A percentile compares a stretch with the other conserved stretches of the same genome.
Evolutionary conservation across 805 yeast species (phyloP).

Genomic region (Candida manassasensis): DNA sequence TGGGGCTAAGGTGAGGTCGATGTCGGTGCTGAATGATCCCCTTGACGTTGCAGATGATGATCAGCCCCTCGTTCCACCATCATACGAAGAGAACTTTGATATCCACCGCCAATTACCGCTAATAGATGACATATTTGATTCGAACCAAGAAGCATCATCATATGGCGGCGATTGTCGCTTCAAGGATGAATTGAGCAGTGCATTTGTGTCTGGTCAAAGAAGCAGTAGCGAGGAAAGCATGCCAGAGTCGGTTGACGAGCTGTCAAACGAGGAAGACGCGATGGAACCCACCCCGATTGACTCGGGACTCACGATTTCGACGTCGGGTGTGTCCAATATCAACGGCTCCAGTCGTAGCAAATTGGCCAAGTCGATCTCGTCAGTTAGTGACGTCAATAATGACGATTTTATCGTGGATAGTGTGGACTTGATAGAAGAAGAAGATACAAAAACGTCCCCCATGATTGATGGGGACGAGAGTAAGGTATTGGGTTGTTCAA

Average conservation of each 20-base stretch:
- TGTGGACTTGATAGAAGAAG: too few relatives aligned
- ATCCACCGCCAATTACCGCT: too few relatives aligned
- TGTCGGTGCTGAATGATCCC: constrained; percentile 35
- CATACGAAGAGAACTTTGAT: constrained; percentile 8
- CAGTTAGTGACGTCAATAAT: not conserved
- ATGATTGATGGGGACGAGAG: not conserved
- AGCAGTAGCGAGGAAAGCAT: too few relatives aligned
- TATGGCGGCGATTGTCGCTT: too few relatives aligned
- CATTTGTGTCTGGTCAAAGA: too few relatives aligned
- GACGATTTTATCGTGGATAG: not conserved
- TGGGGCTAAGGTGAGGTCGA: constrained; percentile 35
- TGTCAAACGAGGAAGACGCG: too few relatives aligned
- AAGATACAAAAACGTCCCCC: too few relatives aligned
- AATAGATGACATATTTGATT: constrained; percentile 1
- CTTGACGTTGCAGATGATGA: constrained; percentile 2
- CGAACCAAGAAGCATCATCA: too few relatives aligned
- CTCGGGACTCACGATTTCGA: too few relatives aligned
- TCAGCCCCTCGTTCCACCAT: constrained; percentile 9
- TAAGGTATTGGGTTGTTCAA: not conserved
- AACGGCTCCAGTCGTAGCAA: constrained; percentile 2
- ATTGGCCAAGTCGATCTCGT: constrained; percentile 1
- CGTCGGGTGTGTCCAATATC: not conserved
- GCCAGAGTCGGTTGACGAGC: too few relatives aligned
- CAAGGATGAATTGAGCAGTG: too few relatives aligned
- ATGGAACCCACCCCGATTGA: too few relatives aligned